A percentile compares a stretch with the other conserved stretches of the same genome.
Conservation (phyloP, 352 stramenopile genomes). For the Globisporangium sylvaticum region DNA sequence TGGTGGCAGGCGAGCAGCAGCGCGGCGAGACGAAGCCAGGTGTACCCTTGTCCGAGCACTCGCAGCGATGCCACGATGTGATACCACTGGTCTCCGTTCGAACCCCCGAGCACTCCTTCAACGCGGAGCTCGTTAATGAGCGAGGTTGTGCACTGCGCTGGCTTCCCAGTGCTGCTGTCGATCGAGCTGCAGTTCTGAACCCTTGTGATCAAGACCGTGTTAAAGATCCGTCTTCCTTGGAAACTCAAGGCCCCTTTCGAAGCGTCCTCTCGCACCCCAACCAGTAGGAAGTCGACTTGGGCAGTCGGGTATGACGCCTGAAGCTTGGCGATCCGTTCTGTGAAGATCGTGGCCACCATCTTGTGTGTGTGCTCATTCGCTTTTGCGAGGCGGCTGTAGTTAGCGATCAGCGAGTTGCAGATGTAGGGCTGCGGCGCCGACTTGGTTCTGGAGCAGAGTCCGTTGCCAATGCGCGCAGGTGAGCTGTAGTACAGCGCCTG, state of each 20-base stretch:
- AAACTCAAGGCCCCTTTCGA: neutral
- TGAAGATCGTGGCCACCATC: neutral
- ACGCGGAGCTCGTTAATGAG: constrained; percentile 1
- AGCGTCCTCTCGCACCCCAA: neutral
- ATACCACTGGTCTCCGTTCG: neutral
- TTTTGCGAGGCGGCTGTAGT: neutral
- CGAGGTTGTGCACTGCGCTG: neutral
- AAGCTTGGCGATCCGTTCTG: neutral
- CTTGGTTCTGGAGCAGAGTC: neutral
- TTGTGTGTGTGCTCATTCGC: neutral
- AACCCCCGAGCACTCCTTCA: neutral
- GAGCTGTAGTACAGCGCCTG: constrained; percentile 6
- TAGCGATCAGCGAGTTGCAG: neutral
- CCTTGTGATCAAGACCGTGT: neutral
- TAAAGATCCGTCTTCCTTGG: neutral
- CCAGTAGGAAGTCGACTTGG: neutral
- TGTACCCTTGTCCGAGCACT: constrained; percentile 1
- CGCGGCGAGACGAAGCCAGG: neutral
- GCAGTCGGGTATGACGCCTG: neutral
- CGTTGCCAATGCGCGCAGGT: neutral
- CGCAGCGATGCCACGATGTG: neutral
- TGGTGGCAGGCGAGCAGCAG: neutral
- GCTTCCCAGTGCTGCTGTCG: neutral
- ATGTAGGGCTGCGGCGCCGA: neutral
- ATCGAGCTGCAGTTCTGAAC: neutral